Percentiles rank a stretch among this genome's conserved stretches.
Evolutionary conservation across 495 filamentous ascomycete genomes (phyloP).

Genomic region (Podospora comata): DNA sequence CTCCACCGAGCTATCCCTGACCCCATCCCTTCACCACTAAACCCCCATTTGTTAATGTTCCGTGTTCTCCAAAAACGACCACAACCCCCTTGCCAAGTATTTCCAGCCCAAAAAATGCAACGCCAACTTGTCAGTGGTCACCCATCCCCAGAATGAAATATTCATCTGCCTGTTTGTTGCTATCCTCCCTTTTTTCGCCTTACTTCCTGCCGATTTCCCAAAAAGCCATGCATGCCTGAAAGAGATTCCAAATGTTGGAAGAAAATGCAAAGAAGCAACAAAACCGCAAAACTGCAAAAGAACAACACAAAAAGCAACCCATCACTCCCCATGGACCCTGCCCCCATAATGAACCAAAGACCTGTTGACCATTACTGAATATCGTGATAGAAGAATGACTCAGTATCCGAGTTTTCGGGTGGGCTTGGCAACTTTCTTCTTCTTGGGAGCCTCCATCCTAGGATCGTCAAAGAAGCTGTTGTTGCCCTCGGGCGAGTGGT

Average conservation of each 20-base stretch:
- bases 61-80: not conserved
- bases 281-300: not conserved
- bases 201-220: not conserved
- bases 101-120: not conserved
- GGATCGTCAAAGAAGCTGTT: slow-evolving; percentile 32
- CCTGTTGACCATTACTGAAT: not conserved
- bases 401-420: slow-evolving; percentile 24
- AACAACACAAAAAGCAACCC: not conserved
- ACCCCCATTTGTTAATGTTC: not conserved
- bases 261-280: not conserved
- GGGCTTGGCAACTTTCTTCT: slow-evolving; percentile 18
- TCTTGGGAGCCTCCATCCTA: slow-evolving; percentile 17
- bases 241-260: not conserved
- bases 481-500: slow-evolving; percentile 32
- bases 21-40: not conserved
- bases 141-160: not conserved
- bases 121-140: not conserved
- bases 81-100: not conserved
- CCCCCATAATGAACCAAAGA: not conserved
- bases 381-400: not conserved
- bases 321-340: not conserved
- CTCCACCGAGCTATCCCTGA: not conserved
- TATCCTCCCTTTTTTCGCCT: not conserved
- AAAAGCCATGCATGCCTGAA: not conserved
- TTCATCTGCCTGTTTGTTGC: not conserved